A percentile compares a stretch with the other conserved stretches of the same genome.
Conservation (phyloP, 139 green algal species). For the Tetradesmus lagerheimii region DNA sequence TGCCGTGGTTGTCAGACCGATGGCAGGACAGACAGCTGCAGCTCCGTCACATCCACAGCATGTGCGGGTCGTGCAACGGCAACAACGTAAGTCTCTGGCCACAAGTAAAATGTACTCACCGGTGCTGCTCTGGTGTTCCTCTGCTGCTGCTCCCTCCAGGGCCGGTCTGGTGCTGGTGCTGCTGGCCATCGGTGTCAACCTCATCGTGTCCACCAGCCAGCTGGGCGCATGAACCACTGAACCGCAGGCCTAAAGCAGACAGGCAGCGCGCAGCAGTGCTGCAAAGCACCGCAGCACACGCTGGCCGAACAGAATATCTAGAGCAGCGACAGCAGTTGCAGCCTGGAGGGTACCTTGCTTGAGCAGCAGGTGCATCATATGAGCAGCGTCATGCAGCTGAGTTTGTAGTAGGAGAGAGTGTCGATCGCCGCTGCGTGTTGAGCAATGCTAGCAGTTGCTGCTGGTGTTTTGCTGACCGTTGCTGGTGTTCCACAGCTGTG, state of each 20-base stretch:
- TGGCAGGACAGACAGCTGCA: no score
- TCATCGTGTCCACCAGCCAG: conserved; percentile 87
- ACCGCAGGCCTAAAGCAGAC: not conserved
- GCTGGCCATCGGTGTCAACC: conserved; percentile 82
- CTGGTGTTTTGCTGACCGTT: not conserved
- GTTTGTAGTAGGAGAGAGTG: not conserved
- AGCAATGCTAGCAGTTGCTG: conserved; percentile 2
- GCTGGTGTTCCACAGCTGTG: not conserved
- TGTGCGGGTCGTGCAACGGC: no score
- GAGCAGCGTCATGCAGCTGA: not conserved
- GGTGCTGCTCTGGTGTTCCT: not conserved
- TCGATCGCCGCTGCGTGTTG: not conserved
- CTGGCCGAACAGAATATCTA: not conserved
- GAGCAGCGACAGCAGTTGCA: not conserved
- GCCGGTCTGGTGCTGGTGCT: conserved; percentile 79
- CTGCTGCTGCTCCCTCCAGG: conserved; percentile 48
- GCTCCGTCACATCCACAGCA: no score
- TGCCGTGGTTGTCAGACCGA: no score
- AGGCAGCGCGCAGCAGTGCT: not conserved
- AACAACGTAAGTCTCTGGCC: no score
- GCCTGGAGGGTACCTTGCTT: not conserved
- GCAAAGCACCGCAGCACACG: not conserved
- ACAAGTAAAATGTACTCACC: no score
- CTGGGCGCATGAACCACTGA: conserved; percentile 56
- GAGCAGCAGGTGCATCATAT: not conserved